Evolutionary conservation across 345 rosid species (phyloP).

Genomic region (Psidium guajava): DNA sequence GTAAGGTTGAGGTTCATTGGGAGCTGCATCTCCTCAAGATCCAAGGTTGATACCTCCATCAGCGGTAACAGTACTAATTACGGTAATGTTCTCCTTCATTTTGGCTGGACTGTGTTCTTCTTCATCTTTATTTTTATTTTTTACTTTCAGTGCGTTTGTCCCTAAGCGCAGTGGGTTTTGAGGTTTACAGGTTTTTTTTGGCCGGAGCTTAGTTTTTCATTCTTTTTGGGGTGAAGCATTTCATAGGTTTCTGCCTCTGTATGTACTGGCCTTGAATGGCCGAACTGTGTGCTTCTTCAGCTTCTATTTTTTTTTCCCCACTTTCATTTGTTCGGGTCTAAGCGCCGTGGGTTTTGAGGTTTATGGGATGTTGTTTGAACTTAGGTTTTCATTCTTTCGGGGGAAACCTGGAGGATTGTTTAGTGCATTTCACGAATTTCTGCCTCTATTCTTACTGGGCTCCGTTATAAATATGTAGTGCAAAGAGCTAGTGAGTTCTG

Average conservation of each 20-base stretch:
- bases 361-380: not conserved
- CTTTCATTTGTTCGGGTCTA: not conserved
- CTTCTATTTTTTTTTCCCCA: not conserved
- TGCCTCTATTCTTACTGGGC: not conserved
- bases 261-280: not conserved
- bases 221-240: not conserved
- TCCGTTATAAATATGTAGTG: not conserved
- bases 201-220: not conserved
- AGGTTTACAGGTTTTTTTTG: not conserved
- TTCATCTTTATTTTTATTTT: not conserved
- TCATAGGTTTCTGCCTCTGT: not conserved
- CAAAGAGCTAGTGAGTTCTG: not conserved
- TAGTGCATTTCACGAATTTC: not conserved
- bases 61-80: constrained; percentile 40
- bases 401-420: not conserved
- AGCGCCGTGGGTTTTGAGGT: not conserved
- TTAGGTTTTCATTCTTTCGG: not conserved
- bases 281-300: not conserved
- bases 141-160: not conserved
- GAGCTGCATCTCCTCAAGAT: constrained; percentile 64
- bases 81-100: constrained; percentile 11
- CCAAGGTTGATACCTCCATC: constrained; percentile 64
- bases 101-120: not conserved
- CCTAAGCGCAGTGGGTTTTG: not conserved
- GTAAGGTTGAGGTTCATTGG: constrained; percentile 42